Base-by-base conservation (phyloP, 306 rosid species). In the Rubus parviflorus region DNA sequence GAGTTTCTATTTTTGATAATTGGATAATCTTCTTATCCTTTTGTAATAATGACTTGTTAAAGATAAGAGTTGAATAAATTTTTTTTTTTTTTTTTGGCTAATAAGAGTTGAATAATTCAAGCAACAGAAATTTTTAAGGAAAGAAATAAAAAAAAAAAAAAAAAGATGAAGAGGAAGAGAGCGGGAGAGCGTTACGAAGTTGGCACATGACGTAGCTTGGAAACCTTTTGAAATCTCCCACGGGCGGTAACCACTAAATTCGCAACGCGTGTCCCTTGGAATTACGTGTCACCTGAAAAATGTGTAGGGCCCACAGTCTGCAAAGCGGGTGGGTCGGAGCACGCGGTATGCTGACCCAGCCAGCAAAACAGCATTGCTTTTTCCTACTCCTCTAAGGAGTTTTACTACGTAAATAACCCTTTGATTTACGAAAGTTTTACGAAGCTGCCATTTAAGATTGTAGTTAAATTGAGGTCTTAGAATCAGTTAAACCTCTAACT, bases 191-290 rank as follows among this genome's bases (percentile, higher is more conserved):
- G 76, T 30, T 48, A 40, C 54, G 73, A 58, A 57, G 68, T 63
- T 15, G 68, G 75, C 85, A 80, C 72, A 81, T 78, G 81, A 64
- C 82, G 89, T 81, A 74, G 79, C 85, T 82, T 82, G 78, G 78
- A 78, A n/a, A 69, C 71, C 46, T 47, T 45, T 53, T 47, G 40
- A 40, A 81, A 58, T 57, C 40, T 70, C 35, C 47, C 46, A 16
- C 8, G 17, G 12, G 42, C 37, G 75, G 48, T 4, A 46, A 65
- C 79, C 84, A 78, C 12, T 85, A 2, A 6, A 0, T 51, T 51
- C 0, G 0, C 7, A 51, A 81, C 88, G 79, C 83, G 89, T 86
- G 85, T 83, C 2, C 3, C 0, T 0, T 0, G 4, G 0, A 4
- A 38, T 63, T 37, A 60, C 85, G 86, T 88, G 85, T 68, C 80